These are phyloP conservation scores for Fusarium nelsonii DNA, from an alignment of 2,329 filamentous ascomycete species.

Conservation along the genomic window DNA sequence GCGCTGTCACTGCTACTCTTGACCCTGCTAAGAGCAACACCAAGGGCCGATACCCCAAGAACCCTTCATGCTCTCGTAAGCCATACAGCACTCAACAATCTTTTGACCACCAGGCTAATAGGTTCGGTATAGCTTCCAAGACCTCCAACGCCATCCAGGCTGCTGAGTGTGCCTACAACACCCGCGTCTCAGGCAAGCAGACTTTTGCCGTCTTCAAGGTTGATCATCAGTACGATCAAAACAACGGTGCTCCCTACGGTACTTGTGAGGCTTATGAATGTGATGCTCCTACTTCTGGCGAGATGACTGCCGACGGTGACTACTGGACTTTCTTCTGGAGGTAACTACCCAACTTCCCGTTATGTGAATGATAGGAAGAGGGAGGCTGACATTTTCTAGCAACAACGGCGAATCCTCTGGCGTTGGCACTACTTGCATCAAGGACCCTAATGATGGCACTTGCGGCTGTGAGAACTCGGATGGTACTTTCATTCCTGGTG, in stretches of 20 bases:
- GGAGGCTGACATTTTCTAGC: conserved; percentile 17
- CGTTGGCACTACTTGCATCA: conserved; percentile 45
- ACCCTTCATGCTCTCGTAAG: conserved; percentile 39
- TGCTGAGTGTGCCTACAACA: conserved; percentile 46
- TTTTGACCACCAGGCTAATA: neutral
- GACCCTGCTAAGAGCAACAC: conserved; percentile 44
- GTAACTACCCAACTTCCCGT: conserved; percentile 21
- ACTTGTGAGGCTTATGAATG: conserved; percentile 43
- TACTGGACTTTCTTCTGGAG: conserved; percentile 48
- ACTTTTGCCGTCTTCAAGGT: conserved; percentile 45
- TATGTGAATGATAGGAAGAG: neutral
- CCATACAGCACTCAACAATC: accelerated
- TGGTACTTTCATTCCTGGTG: conserved; percentile 38
- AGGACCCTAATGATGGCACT: conserved; percentile 38
- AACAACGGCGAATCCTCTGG: conserved; percentile 39
- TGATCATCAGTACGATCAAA: conserved; percentile 44
- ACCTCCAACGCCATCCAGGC: conserved; percentile 44
- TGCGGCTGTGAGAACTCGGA: conserved; percentile 47
- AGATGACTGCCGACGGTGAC: conserved; percentile 33
- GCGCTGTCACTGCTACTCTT: conserved; percentile 42
- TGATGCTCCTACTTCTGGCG: conserved; percentile 27
- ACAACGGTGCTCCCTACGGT: conserved; percentile 45
- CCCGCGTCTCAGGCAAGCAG: conserved; percentile 43
- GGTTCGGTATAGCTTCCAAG: conserved; percentile 30
- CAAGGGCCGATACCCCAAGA: conserved; percentile 43